Percentiles rank a stretch among this genome's conserved stretches.
Evolutionary conservation across 2,329 filamentous ascomycete genomes (phyloP).

Genomic region (Claviceps maximensis): DNA sequence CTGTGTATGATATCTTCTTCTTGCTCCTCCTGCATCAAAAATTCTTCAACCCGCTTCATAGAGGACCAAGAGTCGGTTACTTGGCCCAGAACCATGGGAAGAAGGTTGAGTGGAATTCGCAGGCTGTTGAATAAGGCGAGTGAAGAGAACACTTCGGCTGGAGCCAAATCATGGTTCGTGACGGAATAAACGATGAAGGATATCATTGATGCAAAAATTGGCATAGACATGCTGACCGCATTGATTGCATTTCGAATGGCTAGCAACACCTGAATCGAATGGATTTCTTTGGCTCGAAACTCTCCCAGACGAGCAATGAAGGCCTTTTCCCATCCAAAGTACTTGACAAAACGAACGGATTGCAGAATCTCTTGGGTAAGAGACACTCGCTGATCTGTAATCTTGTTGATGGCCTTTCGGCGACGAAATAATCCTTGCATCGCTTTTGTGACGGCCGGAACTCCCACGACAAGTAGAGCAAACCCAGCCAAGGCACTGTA

Average conservation of each 20-base stretch:
- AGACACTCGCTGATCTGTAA: slow-evolving; percentile 84
- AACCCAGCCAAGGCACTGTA: slow-evolving; percentile 88
- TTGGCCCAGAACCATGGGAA: slow-evolving; percentile 80
- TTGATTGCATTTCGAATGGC: slow-evolving; percentile 77
- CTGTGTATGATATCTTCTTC: slow-evolving; percentile 51
- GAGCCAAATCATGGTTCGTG: slow-evolving; percentile 52
- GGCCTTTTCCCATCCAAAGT: slow-evolving; percentile 85
- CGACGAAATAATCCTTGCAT: slow-evolving; percentile 66
- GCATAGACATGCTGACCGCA: slow-evolving; percentile 71
- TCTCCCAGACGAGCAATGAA: slow-evolving; percentile 66
- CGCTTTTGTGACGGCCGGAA: slow-evolving; percentile 64
- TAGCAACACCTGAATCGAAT: slow-evolving; percentile 70
- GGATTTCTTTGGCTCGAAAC: slow-evolving; percentile 65
- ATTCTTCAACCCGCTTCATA: slow-evolving; percentile 74
- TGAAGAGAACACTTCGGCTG: slow-evolving; percentile 81
- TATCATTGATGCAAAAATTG: slow-evolving; percentile 90
- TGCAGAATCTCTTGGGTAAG: slow-evolving; percentile 87
- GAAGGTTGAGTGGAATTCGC: slow-evolving; percentile 75
- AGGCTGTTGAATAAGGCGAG: slow-evolving; percentile 87
- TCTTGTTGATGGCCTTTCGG: slow-evolving; percentile 73
- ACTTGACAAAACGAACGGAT: slow-evolving; percentile 90
- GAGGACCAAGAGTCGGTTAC: slow-evolving; percentile 83
- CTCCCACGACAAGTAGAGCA: slow-evolving; percentile 61
- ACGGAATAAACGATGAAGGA: slow-evolving; percentile 75
- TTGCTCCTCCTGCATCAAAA: slow-evolving; percentile 73